Conservation (phyloP, 2,329 filamentous ascomycete species). For the Ceratocystis variospora region DNA sequence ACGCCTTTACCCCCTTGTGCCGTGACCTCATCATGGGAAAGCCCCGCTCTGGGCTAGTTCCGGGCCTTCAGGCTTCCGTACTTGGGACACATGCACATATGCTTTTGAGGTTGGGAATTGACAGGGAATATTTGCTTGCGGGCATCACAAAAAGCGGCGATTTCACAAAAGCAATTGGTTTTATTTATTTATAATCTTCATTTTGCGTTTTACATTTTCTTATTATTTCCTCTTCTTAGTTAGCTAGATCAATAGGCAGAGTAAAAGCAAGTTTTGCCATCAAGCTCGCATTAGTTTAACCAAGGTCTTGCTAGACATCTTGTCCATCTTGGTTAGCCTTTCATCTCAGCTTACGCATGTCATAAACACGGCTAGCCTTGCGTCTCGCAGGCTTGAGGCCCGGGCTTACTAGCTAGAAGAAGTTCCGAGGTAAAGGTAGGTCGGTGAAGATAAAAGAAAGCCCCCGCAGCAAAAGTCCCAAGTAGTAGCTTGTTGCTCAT, state of each 20-base stretch:
- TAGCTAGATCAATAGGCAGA: background rate
- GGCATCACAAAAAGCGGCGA: background rate
- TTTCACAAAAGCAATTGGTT: conserved; percentile 1
- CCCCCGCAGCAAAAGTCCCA: background rate
- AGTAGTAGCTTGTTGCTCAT: background rate
- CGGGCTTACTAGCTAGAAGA: too few species aligned
- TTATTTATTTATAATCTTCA: background rate
- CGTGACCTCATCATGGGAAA: background rate
- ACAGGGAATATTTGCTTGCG: background rate
- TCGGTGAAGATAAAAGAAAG: background rate
- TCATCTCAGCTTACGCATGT: too few species aligned
- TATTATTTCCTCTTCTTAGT: background rate
- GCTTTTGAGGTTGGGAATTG: background rate
- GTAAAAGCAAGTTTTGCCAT: background rate
- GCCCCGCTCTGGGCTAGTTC: background rate
- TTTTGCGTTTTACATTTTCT: background rate
- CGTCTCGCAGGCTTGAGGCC: too few species aligned
- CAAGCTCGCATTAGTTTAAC: too few species aligned
- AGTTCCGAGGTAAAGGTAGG: too few species aligned
- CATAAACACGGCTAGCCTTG: too few species aligned
- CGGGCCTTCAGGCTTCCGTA: background rate
- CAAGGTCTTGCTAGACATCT: too few species aligned
- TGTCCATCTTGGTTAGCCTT: too few species aligned
- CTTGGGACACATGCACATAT: background rate
- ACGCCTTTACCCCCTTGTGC: background rate